Percentiles rank a stretch among this genome's conserved stretches.
Conservation (phyloP, 352 stramenopile genomes). For the Pythium phragmitis region DNA sequence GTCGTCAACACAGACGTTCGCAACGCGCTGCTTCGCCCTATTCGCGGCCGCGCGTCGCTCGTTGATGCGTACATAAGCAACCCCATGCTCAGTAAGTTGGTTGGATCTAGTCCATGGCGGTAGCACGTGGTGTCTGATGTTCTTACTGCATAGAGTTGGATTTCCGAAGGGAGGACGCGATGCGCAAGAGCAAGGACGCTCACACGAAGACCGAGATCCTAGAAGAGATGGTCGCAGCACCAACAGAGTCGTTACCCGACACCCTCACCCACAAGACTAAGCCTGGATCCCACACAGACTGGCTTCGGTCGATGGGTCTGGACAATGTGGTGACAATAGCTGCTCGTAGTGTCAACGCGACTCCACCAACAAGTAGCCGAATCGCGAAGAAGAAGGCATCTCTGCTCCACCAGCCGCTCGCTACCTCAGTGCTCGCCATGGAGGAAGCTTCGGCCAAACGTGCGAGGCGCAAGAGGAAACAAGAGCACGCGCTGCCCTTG, state of each 20-base stretch:
- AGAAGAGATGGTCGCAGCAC: background rate
- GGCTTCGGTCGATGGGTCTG: conserved; percentile 22
- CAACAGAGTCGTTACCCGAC: background rate
- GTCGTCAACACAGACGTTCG: background rate
- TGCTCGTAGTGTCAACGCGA: background rate
- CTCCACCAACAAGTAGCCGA: background rate
- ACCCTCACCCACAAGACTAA: conserved; percentile 2
- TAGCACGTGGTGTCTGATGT: background rate
- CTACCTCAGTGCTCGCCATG: conserved; percentile 2
- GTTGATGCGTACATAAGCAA: conserved; percentile 20
- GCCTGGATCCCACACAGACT: conserved; percentile 27
- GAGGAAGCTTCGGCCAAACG: background rate
- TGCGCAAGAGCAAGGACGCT: background rate
- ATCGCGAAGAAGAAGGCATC: background rate
- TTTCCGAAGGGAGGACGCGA: conserved; percentile 23
- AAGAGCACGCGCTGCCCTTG: conserved; percentile 19
- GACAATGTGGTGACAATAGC: conserved; percentile 1
- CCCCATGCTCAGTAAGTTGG: conserved; percentile 26
- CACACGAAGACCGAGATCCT: background rate
- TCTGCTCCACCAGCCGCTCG: background rate
- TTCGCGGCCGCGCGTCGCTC: conserved; percentile 13
- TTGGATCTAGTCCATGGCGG: background rate
- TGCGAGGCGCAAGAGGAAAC: background rate
- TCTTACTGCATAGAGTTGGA: conserved; percentile 17
- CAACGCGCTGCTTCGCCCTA: background rate